phyloP scores from a whole-genome alignment of 441 rosid species.

The Gossypium schwendimanii region DNA sequence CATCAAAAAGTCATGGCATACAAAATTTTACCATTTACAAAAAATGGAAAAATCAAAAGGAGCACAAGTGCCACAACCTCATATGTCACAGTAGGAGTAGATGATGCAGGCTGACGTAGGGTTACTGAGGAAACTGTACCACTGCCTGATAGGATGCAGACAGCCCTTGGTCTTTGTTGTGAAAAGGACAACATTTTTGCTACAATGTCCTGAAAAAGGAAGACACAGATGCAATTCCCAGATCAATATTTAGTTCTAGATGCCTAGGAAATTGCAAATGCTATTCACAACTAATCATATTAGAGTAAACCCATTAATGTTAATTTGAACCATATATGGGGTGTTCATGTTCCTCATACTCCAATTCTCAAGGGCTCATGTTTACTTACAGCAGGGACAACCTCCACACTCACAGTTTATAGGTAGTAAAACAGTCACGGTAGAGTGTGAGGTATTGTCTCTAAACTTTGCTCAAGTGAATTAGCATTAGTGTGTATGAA shows the following conservation, averaged over 20 bases:
- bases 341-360: not conserved
- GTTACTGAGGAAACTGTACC: slow-evolving; percentile 88
- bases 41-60: not conserved
- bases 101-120: slow-evolving; percentile 66
- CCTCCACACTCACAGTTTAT: not conserved
- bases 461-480: not conserved
- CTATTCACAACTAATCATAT: not conserved
- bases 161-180: slow-evolving; percentile 86
- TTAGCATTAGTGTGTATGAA: not conserved
- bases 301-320: not conserved
- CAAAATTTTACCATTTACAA: not conserved
- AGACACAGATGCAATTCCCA: not conserved
- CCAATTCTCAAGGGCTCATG: not conserved
- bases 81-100: slow-evolving; percentile 47
- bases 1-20: not conserved
- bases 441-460: not conserved
- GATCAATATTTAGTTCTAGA: not conserved
- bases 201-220: slow-evolving; percentile 63
- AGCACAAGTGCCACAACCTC: slow-evolving; percentile 54
- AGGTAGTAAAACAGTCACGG: not conserved
- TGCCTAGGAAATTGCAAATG: not conserved
- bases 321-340: not conserved
- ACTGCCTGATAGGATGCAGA: slow-evolving; percentile 82
- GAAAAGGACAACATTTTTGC: slow-evolving; percentile 68
- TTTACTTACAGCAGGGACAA: slow-evolving; percentile 1